These are phyloP conservation scores for Pseudogymnoascus sp. DNA, from an alignment of 2,329 filamentous ascomycete species.

Conservation along the genomic window DNA sequence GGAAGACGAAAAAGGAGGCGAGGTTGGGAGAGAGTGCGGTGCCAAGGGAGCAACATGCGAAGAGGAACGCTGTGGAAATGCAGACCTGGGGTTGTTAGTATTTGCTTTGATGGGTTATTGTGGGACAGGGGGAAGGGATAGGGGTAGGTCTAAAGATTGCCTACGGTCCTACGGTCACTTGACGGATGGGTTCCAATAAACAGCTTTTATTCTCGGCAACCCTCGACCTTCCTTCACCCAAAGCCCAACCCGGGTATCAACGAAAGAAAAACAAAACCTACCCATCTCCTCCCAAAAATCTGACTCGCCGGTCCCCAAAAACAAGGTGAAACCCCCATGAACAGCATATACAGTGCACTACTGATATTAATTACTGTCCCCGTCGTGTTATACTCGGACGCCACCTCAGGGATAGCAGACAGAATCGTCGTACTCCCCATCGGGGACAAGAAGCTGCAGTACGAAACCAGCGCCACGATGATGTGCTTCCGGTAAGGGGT, in stretches of 20 bases:
- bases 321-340: conserved; percentile 64
- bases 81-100: conserved; percentile 39
- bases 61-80: conserved; percentile 53
- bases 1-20: conserved; percentile 65
- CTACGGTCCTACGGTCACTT: not conserved
- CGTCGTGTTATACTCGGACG: conserved; percentile 55
- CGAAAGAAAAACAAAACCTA: conserved; percentile 31
- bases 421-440: conserved; percentile 68
- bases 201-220: not conserved
- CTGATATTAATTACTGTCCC: conserved; percentile 65
- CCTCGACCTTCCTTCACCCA: not conserved
- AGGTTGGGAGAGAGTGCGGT: conserved; percentile 68
- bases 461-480: conserved; percentile 64
- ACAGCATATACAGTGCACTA: conserved; percentile 68
- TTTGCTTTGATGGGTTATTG: not conserved
- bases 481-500: conserved; percentile 54
- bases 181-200: not conserved
- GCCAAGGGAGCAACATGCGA: conserved; percentile 63
- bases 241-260: not conserved
- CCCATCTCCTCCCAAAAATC: conserved; percentile 53
- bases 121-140: not conserved
- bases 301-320: conserved; percentile 69
- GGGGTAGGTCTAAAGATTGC: not conserved
- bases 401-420: conserved; percentile 68
- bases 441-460: conserved; percentile 70